Conservation (phyloP, 108 stramenopile species). For the Skeletonema menzelii region DNA sequence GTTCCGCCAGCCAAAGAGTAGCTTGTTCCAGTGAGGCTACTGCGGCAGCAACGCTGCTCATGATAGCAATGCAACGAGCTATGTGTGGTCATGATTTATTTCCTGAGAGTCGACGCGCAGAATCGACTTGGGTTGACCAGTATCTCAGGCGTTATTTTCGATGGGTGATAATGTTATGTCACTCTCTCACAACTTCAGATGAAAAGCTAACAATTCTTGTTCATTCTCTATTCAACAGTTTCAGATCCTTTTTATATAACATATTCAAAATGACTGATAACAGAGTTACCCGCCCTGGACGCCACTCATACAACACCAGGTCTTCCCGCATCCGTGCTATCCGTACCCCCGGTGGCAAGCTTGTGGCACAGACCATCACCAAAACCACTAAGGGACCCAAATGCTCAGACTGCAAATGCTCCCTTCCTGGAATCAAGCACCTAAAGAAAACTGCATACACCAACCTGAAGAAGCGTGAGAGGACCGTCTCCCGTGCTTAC, state of each 20-base stretch:
- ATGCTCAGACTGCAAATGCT: slow-evolving; percentile 91
- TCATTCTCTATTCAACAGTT: slow-evolving; percentile 8
- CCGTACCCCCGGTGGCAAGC: slow-evolving; percentile 92
- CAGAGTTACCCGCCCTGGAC: slow-evolving; percentile 92
- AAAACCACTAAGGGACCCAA: slow-evolving; percentile 91
- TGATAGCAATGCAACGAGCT: slow-evolving; percentile 20
- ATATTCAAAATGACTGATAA: slow-evolving; percentile 76
- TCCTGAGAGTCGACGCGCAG: slow-evolving; percentile 45
- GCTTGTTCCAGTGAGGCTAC: background rate
- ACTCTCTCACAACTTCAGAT: slow-evolving; percentile 12
- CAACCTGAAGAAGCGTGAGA: slow-evolving; percentile 92
- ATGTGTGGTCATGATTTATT: background rate
- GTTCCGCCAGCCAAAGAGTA: background rate
- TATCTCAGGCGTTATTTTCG: slow-evolving; percentile 11
- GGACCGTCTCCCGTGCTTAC: slow-evolving; percentile 97
- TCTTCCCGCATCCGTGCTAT: slow-evolving; percentile 78
- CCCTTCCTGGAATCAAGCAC: slow-evolving; percentile 93
- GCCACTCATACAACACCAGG: slow-evolving; percentile 95
- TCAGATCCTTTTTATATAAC: slow-evolving; percentile 6
- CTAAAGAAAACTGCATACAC: slow-evolving; percentile 59
- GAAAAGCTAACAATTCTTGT: background rate
- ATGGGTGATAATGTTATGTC: slow-evolving; percentile 8
- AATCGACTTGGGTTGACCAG: slow-evolving; percentile 24
- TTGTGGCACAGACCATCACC: slow-evolving; percentile 84
- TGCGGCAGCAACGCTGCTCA: background rate